Evolutionary conservation across 2,329 filamentous ascomycete genomes (phyloP), one percentile per base, ranked within the genome.

Genomic region (Fusarium sp.): DNA sequence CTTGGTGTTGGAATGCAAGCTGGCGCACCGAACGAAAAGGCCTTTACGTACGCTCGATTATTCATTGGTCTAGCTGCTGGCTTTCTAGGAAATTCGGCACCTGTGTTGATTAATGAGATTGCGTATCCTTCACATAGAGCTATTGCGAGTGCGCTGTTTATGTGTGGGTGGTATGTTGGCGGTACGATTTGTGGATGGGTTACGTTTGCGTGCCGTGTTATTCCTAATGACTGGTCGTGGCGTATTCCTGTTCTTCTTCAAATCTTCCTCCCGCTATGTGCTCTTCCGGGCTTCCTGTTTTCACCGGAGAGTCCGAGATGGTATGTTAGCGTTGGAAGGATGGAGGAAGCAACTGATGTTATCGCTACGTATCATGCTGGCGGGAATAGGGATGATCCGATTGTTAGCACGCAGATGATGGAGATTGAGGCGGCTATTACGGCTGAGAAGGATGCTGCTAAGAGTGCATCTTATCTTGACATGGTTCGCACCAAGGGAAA

Each of bases 401-500:
- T 64, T 2, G 56, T 64, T 15, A 55, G 14, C 15, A 62, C 41
- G 5, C 59, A 53, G 35, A 53, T 30, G 44, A 38, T 23, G 46
- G 57, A 64, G 18, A 64, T 64, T 26, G 33, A 62, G 4, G 48
- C 48, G 3, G 48, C 61, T 1, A 64, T 64, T 5, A 64, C 59
- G 0, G 57, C 61, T 0, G 61, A 64, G 11, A 61, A 63, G 15
- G 61, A 64, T 14, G 61, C 46, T 2, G 18, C 48, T 0, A 12
- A 49, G 1, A 37, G 33, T 12, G 40, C 41, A 5, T 62, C 57
- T n/a, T 64, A 64, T 14, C 18, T 61, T 0, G 61, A 64, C 2
- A 64, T 64, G 57, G 32, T 64, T 10, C 37, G 27, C 18, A 64
- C 61, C 4, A 62, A 48, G 40, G 61, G 61, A 2, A 62, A 62